A percentile compares a stretch with the other conserved stretches of the same genome.
phyloP scores from a whole-genome alignment of 345 rosid species.

The Lepidium didymum region DNA sequence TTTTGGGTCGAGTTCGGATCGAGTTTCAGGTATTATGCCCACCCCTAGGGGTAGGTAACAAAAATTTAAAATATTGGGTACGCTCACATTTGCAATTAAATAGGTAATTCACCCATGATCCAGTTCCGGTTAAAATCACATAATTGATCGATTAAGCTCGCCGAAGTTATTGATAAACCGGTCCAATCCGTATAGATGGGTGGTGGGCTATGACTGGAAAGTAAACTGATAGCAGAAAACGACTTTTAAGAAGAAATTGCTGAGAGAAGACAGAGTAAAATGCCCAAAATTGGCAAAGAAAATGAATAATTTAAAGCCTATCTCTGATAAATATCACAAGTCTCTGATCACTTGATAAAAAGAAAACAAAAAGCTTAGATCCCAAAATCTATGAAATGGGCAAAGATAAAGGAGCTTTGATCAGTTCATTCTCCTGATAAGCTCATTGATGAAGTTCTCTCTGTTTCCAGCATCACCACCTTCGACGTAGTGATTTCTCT shows the following conservation, averaged over 20 bases:
- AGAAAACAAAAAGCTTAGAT: neutral
- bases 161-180: neutral
- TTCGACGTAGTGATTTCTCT: slow-evolving; percentile 81
- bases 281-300: neutral
- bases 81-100: too few relatives aligned
- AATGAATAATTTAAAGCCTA: neutral
- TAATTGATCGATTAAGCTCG: neutral
- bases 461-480: slow-evolving; percentile 91
- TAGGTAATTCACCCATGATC: neutral
- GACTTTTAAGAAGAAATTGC: neutral
- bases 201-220: neutral
- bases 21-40: too few relatives aligned
- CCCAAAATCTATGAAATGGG: slow-evolving; percentile 3
- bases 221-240: neutral
- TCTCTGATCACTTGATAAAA: neutral
- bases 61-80: too few relatives aligned
- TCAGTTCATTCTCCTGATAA: slow-evolving; percentile 68
- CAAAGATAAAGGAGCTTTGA: slow-evolving; percentile 1
- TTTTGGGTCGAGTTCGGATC: too few relatives aligned
- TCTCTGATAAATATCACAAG: neutral
- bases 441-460: slow-evolving; percentile 64
- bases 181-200: neutral
- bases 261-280: neutral
- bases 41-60: too few relatives aligned
- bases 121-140: neutral